Percentiles rank a stretch among this genome's conserved stretches.
phyloP scores from a whole-genome alignment of 2,329 filamentous ascomycete species.

The Exophiala dermatitidis region DNA sequence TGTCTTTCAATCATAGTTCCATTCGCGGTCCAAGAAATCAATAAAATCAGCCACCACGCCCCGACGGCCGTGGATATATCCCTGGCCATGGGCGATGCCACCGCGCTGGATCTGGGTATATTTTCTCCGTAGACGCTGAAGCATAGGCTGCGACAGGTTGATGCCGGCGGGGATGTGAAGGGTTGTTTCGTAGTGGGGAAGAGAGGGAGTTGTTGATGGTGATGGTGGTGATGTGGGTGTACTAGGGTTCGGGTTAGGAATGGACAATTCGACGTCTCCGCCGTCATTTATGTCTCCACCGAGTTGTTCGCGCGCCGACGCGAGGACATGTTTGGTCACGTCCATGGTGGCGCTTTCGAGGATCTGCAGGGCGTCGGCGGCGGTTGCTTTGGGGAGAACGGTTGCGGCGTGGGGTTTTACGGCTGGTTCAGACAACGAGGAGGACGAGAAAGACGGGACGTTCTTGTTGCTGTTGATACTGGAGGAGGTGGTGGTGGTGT shows the following conservation, averaged over 20 bases:
- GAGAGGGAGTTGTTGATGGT: background rate
- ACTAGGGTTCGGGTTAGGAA: constrained; percentile 9
- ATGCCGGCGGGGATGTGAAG: constrained; percentile 20
- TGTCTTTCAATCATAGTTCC: constrained; percentile 24
- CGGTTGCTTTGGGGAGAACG: constrained; percentile 35
- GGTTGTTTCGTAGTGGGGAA: background rate
- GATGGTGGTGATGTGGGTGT: too few relatives aligned
- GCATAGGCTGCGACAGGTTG: constrained; percentile 35
- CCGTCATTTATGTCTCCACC: constrained; percentile 12
- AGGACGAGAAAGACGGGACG: background rate
- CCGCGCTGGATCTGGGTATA: constrained; percentile 42
- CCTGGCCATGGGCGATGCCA: constrained; percentile 31
- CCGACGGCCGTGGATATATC: constrained; percentile 30
- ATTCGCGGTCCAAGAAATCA: constrained; percentile 40
- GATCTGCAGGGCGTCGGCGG: constrained; percentile 37
- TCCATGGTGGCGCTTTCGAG: constrained; percentile 32
- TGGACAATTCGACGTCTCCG: constrained; percentile 13
- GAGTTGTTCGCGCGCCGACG: constrained; percentile 5
- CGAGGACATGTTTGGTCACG: constrained; percentile 22
- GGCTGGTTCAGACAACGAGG: constrained; percentile 24
- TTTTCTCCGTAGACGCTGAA: constrained; percentile 41
- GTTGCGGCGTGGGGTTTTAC: constrained; percentile 41
- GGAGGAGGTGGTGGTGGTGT: too few relatives aligned
- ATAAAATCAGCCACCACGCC: constrained; percentile 42
- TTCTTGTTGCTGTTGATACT: too few relatives aligned